A percentile compares a stretch with the other conserved stretches of the same genome.
Conservation (phyloP, 2,329 filamentous ascomycete genomes). For the Monosporascus sp. region DNA sequence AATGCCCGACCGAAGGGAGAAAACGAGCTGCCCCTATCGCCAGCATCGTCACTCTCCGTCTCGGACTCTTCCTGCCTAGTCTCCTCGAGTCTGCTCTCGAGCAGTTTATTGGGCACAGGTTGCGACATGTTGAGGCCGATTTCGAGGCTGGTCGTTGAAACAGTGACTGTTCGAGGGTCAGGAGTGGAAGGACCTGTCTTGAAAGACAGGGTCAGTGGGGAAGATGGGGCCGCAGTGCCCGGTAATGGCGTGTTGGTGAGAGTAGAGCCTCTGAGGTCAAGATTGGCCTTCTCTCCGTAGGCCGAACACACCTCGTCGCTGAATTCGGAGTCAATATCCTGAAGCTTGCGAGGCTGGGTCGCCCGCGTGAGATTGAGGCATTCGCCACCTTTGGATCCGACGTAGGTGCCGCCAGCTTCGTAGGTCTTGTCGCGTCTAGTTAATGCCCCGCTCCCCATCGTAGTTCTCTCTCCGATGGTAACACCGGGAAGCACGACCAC, state of each 20-base stretch:
- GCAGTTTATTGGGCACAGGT: neutral
- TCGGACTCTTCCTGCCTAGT: conserved; percentile 5
- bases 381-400: conserved; percentile 47
- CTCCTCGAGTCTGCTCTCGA: neutral
- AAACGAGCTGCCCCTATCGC: neutral
- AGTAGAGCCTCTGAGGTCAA: conserved; percentile 1
- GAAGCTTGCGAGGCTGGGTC: neutral
- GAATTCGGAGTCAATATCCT: neutral
- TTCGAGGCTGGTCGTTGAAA: neutral
- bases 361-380: conserved; percentile 33
- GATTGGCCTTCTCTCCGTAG: neutral
- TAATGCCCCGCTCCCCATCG: conserved; percentile 49
- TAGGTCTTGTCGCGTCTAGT: conserved; percentile 41
- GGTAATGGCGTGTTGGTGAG: neutral
- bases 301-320: neutral
- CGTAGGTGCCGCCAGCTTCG: conserved; percentile 39
- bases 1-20: conserved; percentile 50
- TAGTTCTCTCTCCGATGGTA: conserved; percentile 39
- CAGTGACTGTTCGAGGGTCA: neutral
- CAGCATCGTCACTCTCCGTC: conserved; percentile 20
- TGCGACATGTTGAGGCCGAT: neutral
- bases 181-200: neutral
- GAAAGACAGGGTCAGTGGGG: neutral
- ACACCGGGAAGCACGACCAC: conserved; percentile 48
- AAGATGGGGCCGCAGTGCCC: neutral